Evolutionary conservation across 352 stramenopile species (phyloP).

Genomic region (Phytopythium mirpurense): DNA sequence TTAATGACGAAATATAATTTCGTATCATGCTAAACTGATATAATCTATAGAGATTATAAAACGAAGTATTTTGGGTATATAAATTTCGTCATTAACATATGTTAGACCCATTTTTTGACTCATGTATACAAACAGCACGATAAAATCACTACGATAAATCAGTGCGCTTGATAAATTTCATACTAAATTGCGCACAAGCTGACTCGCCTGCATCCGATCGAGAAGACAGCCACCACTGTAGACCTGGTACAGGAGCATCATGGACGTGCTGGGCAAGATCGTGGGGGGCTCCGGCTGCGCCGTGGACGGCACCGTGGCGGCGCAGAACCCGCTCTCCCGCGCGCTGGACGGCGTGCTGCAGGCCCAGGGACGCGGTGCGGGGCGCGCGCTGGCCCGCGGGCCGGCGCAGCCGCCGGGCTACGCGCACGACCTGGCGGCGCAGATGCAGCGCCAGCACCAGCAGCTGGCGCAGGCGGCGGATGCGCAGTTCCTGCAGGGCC

Average conservation of each 20-base stretch:
- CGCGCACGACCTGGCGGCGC: constrained; percentile 49
- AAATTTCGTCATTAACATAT: too few relatives aligned
- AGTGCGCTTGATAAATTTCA: too few relatives aligned
- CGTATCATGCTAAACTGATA: too few relatives aligned
- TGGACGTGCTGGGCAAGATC: constrained; percentile 84
- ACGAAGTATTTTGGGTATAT: too few relatives aligned
- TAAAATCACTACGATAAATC: too few relatives aligned
- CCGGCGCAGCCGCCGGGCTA: constrained; percentile 20
- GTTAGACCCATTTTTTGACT: too few relatives aligned
- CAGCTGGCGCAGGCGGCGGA: constrained; percentile 45
- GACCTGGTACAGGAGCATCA: constrained; percentile 11
- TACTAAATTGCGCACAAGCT: too few relatives aligned
- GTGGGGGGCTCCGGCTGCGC: constrained; percentile 74
- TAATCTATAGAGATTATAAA: too few relatives aligned
- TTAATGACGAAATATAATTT: too few relatives aligned
- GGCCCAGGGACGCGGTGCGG: constrained; percentile 34
- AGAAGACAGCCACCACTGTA: not conserved
- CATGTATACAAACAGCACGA: too few relatives aligned
- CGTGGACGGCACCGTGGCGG: constrained; percentile 77
- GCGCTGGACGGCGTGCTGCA: constrained; percentile 75
- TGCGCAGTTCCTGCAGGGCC: constrained; percentile 48
- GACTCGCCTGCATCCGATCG: too few relatives aligned
- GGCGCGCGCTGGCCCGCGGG: constrained; percentile 19
- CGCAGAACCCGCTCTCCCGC: constrained; percentile 80
- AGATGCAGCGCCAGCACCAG: constrained; percentile 68